These are phyloP conservation scores for Populus pruinosa DNA, from an alignment of 345 rosid genomes.

Conservation along the genomic window DNA sequence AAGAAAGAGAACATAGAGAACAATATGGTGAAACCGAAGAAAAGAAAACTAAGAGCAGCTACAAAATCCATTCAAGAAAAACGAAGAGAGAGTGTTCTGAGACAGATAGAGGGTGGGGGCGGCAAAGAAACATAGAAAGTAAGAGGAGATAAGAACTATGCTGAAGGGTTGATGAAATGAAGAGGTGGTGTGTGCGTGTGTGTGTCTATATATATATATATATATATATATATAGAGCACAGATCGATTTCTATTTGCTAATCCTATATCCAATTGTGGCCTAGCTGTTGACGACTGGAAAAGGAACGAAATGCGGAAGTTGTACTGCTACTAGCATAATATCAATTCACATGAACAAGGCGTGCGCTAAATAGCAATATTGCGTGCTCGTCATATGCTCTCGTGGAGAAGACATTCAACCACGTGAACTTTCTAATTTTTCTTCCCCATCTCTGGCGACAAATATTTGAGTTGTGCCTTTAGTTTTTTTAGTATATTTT, in stretches of 20 bases:
- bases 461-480: not conserved
- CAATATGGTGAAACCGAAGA: slow-evolving; percentile 13
- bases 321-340: too few species aligned
- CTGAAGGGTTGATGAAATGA: too few species aligned
- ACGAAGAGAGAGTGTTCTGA: not conserved
- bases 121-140: not conserved
- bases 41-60: not conserved
- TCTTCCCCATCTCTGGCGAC: not conserved
- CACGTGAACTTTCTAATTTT: not conserved
- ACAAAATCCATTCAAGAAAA: slow-evolving; percentile 13
- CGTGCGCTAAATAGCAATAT: slow-evolving; percentile 1
- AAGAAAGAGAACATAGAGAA: slow-evolving; percentile 14
- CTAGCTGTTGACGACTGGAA: not conserved
- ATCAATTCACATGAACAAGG: not conserved
- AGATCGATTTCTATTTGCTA: too few species aligned
- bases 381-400: not conserved
- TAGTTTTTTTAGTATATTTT: not conserved
- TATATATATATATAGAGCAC: too few species aligned
- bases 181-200: too few species aligned
- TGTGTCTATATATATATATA: too few species aligned
- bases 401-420: not conserved
- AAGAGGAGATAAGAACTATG: too few species aligned
- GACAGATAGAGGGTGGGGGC: not conserved
- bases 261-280: too few species aligned
- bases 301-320: too few species aligned